These are phyloP conservation scores for Diatrype stigma DNA, from an alignment of 2,329 filamentous ascomycete species.

Conservation along the genomic window DNA sequence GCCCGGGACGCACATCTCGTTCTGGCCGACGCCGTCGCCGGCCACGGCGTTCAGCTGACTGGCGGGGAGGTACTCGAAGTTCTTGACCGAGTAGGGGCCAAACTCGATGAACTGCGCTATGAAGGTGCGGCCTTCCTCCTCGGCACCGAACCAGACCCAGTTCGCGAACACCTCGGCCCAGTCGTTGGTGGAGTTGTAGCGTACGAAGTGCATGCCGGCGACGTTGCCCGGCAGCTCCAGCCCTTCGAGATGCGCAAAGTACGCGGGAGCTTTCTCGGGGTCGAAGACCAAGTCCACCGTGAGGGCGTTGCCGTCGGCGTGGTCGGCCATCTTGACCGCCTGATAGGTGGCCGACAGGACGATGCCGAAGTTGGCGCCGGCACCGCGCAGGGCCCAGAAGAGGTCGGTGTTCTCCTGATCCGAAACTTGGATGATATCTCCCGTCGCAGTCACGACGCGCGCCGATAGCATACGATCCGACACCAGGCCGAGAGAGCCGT, in stretches of 20 bases:
- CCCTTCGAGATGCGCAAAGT: not conserved
- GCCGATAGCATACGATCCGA: not conserved
- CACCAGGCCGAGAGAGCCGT: not conserved
- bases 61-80: not conserved
- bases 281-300: conserved; percentile 1
- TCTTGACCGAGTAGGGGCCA: not conserved
- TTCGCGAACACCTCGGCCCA: not conserved
- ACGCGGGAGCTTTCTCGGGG: conserved; percentile 3
- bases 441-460: not conserved
- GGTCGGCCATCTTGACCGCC: not conserved
- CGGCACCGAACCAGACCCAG: not conserved
- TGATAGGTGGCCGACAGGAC: not conserved
- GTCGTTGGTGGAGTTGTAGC: not conserved
- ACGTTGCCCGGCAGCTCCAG: conserved; percentile 2
- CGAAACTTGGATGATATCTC: conserved; percentile 6
- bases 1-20: not conserved
- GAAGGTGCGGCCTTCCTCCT: not conserved
- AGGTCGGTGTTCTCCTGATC: conserved; percentile 9
- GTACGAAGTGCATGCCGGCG: not conserved
- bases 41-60: conserved; percentile 2
- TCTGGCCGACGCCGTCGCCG: not conserved
- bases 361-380: conserved; percentile 14
- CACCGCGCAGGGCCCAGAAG: conserved; percentile 13
- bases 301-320: not conserved
- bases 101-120: not conserved